phyloP scores from a whole-genome alignment of 371 early-diverging fungal species.

The Choanephora cucurbitarum region DNA sequence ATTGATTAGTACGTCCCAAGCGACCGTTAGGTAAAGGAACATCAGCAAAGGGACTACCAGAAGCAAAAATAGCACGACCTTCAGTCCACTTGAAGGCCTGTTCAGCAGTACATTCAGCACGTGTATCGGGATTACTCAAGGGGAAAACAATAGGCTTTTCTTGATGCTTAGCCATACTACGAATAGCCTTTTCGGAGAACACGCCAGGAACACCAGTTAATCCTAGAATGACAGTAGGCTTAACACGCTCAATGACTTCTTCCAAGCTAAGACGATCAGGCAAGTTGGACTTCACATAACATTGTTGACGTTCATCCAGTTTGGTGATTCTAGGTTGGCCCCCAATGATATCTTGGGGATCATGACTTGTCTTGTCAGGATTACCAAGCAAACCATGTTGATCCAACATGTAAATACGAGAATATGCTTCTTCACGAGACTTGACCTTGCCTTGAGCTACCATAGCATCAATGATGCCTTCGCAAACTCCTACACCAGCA shows the following conservation, averaged over 20 bases:
- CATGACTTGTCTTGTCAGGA: constrained; percentile 33
- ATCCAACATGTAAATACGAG: constrained; percentile 58
- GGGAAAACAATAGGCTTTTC: constrained; percentile 66
- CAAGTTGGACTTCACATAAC: constrained; percentile 56
- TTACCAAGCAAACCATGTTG: constrained; percentile 55
- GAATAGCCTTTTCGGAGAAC: constrained; percentile 57
- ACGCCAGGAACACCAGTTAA: constrained; percentile 60
- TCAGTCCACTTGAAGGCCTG: constrained; percentile 64
- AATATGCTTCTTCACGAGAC: constrained; percentile 58
- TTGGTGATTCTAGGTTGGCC: constrained; percentile 19
- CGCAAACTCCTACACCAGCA: constrained; percentile 70
- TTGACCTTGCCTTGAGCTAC: constrained; percentile 57
- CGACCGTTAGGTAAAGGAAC: constrained; percentile 47
- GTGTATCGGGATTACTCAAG: constrained; percentile 64
- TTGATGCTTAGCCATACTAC: constrained; percentile 57
- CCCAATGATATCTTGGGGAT: constrained; percentile 8
- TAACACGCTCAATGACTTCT: constrained; percentile 57
- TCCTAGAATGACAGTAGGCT: constrained; percentile 65
- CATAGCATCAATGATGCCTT: constrained; percentile 64
- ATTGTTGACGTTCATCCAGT: constrained; percentile 55
- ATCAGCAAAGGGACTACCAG: constrained; percentile 61
- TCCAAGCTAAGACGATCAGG: constrained; percentile 52
- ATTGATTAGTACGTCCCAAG: constrained; percentile 59
- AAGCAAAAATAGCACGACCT: constrained; percentile 63
- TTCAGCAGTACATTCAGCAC: constrained; percentile 67